phyloP scores from a whole-genome alignment of 2,329 filamentous ascomycete genomes.

The Pseudofabraea citricarpa region DNA sequence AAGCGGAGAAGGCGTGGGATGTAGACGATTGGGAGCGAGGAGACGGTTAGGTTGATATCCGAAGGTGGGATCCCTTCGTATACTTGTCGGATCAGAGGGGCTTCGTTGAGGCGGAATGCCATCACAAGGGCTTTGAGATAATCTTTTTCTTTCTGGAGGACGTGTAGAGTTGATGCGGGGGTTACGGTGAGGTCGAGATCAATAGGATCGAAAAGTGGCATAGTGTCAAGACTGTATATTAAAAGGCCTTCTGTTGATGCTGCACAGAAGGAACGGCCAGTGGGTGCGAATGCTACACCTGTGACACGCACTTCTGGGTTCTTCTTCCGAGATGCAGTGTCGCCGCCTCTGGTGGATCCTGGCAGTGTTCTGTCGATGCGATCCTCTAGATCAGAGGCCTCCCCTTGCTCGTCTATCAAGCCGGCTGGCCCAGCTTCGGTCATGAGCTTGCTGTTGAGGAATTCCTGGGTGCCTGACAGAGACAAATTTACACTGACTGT shows the following conservation, averaged over 20 bases:
- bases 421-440: constrained; percentile 84
- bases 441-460: constrained; percentile 85
- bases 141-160: constrained; percentile 64
- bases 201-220: constrained; percentile 87
- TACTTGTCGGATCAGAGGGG: constrained; percentile 73
- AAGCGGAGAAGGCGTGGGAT: constrained; percentile 81
- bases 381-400: constrained; percentile 84
- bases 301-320: constrained; percentile 81
- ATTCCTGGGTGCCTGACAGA: constrained; percentile 92
- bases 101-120: constrained; percentile 93
- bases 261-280: constrained; percentile 86
- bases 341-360: constrained; percentile 77
- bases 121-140: constrained; percentile 92
- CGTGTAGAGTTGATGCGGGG: constrained; percentile 72
- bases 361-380: constrained; percentile 75
- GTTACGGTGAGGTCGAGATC: constrained; percentile 94
- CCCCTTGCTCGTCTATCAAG: constrained; percentile 82
- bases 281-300: constrained; percentile 81
- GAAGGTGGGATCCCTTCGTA: constrained; percentile 76
- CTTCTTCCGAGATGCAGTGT: constrained; percentile 73
- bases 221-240: constrained; percentile 85
- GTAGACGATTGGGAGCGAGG: constrained; percentile 78
- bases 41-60: constrained; percentile 74
- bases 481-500: constrained; percentile 96
- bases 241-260: constrained; percentile 91